phyloP scores from a whole-genome alignment of 139 green algal genomes.

The Nannochloris sp. region DNA sequence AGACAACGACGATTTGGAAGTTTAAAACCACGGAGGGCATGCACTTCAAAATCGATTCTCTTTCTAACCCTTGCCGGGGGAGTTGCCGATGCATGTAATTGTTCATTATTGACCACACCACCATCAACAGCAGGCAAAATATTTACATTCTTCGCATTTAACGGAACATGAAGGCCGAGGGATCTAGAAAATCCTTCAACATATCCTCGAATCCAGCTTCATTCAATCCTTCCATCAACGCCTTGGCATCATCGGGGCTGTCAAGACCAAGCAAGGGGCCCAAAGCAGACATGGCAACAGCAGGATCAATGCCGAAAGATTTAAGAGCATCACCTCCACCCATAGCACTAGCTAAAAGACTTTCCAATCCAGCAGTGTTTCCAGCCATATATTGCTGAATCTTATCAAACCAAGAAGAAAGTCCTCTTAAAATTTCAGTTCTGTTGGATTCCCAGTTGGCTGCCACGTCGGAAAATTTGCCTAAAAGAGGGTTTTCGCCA shows the following conservation, averaged over 20 bases:
- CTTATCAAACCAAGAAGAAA: background rate
- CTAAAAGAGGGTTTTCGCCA: background rate
- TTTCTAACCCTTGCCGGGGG: too few species aligned
- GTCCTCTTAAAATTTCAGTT: background rate
- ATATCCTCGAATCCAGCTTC: slow-evolving; percentile 7
- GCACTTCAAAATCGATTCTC: too few species aligned
- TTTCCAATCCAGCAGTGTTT: background rate
- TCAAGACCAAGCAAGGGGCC: background rate
- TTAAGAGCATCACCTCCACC: background rate
- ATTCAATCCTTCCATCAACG: slow-evolving; percentile 5
- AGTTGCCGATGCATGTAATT: too few species aligned
- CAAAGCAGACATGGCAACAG: background rate
- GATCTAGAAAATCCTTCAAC: slow-evolving; percentile 4
- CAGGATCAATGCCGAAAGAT: background rate
- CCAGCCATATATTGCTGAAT: background rate
- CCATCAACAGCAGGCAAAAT: too few species aligned
- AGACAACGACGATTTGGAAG: too few species aligned
- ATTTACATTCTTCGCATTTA: too few species aligned
- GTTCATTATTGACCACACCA: too few species aligned
- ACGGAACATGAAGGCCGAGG: background rate
- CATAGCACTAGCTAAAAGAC: background rate
- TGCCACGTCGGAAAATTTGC: background rate
- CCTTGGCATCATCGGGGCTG: slow-evolving; percentile 1
- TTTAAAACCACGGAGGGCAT: too few species aligned
- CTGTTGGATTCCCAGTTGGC: background rate